These are phyloP conservation scores for Stephania japonica DNA, from an alignment of 164 flowering plant genomes.

Conservation along the genomic window DNA sequence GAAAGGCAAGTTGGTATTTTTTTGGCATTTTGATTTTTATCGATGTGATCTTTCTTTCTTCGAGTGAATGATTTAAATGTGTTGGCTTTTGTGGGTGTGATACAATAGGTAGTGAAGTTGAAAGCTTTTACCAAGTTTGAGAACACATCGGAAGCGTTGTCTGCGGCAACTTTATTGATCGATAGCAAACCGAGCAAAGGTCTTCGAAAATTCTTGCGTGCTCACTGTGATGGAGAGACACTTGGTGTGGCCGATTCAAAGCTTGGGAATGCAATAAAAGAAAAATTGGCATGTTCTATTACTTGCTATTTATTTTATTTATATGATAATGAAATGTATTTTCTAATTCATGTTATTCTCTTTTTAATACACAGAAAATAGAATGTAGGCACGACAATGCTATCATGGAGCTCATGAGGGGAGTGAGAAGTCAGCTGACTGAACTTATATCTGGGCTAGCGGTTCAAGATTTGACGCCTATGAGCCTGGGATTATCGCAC, in stretches of 20 bases:
- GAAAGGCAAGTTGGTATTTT: conserved; percentile 38
- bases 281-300: conserved; percentile 53
- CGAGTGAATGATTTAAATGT: not conserved
- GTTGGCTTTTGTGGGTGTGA: not conserved
- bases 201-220: conserved; percentile 73
- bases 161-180: conserved; percentile 62
- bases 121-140: conserved; percentile 92
- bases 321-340: not conserved
- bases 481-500: conserved; percentile 94
- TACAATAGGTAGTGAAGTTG: conserved; percentile 70
- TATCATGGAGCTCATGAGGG: conserved; percentile 96
- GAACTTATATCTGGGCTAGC: conserved; percentile 85
- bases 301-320: not conserved
- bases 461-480: conserved; percentile 84
- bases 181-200: conserved; percentile 87
- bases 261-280: conserved; percentile 83
- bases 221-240: conserved; percentile 73
- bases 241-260: conserved; percentile 87
- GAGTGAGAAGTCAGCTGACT: conserved; percentile 73
- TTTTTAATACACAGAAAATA: conserved; percentile 41
- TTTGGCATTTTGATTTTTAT: not conserved
- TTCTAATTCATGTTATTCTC: not conserved
- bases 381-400: conserved; percentile 73
- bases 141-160: conserved; percentile 74
- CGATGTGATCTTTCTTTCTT: not conserved